Percentiles rank a stretch among this genome's conserved stretches.
Conservation (phyloP, 2,329 filamentous ascomycete species). For the Parascedosporium putredinis region DNA sequence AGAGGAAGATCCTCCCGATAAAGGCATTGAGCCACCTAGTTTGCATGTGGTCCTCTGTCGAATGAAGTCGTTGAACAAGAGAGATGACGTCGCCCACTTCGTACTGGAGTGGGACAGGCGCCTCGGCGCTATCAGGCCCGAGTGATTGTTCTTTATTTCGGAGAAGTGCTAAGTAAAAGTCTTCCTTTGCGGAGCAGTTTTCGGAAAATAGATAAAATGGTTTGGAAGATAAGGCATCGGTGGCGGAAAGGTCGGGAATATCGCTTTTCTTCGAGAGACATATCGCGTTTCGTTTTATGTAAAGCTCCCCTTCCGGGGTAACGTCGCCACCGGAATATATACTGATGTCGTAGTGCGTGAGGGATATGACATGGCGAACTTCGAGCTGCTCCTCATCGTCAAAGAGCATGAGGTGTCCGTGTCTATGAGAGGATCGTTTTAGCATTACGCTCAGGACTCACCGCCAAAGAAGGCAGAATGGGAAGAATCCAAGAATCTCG, state of each 20-base stretch:
- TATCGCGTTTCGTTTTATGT: slow-evolving; percentile 88
- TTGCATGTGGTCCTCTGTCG: slow-evolving; percentile 81
- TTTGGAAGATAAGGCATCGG: slow-evolving; percentile 52
- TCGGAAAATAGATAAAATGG: slow-evolving; percentile 94
- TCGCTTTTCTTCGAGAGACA: slow-evolving; percentile 59
- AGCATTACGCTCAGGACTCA: neutral
- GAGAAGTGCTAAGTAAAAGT: slow-evolving; percentile 91
- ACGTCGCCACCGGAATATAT: slow-evolving; percentile 70
- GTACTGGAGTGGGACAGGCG: slow-evolving; percentile 57
- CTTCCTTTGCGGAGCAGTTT: slow-evolving; percentile 92
- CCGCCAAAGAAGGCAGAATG: neutral
- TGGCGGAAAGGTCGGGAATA: slow-evolving; percentile 40
- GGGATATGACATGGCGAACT: slow-evolving; percentile 88
- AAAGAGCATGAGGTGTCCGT: slow-evolving; percentile 94
- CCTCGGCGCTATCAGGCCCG: slow-evolving; percentile 28
- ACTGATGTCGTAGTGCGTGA: slow-evolving; percentile 76
- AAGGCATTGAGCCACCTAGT: slow-evolving; percentile 91
- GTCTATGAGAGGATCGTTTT: slow-evolving; percentile 37
- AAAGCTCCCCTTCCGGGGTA: slow-evolving; percentile 86
- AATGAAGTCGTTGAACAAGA: slow-evolving; percentile 81
- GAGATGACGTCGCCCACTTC: slow-evolving; percentile 80
- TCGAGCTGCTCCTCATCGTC: slow-evolving; percentile 93
- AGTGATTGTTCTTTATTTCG: slow-evolving; percentile 68
- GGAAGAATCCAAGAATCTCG: slow-evolving; percentile 4
- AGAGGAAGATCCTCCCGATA: slow-evolving; percentile 78